A percentile compares a stretch with the other conserved stretches of the same genome.
Evolutionary conservation across 73 alveolate species (phyloP).

Genomic region (Tetrahymena malaccensis): DNA sequence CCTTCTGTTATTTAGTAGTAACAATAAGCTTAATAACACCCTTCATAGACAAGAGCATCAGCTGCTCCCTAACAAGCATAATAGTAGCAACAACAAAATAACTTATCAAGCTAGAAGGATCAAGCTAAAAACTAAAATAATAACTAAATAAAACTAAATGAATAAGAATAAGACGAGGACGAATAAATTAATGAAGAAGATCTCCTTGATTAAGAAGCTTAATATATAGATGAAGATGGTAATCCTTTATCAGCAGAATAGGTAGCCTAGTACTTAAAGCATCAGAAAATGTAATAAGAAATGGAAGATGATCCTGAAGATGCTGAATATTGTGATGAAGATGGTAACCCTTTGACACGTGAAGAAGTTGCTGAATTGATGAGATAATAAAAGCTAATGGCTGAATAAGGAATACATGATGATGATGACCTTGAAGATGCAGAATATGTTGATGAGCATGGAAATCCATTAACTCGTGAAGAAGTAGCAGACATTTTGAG

Average conservation of each 20-base stretch:
- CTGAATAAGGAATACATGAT: neutral
- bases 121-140: neutral
- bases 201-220: neutral
- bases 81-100: neutral
- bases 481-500: neutral
- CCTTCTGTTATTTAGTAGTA: neutral
- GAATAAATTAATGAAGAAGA: neutral
- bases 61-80: neutral
- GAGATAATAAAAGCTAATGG: neutral
- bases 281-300: neutral
- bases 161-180: neutral
- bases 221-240: neutral
- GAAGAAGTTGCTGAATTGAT: neutral
- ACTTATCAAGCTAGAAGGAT: neutral
- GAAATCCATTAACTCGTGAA: neutral
- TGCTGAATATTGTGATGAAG: neutral
- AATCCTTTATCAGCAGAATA: neutral
- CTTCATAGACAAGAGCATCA: neutral
- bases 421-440: neutral
- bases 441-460: neutral
- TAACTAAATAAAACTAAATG: neutral
- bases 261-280: neutral
- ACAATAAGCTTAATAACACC: neutral
- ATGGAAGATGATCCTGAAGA: neutral
- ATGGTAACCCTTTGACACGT: neutral